Conservation (phyloP, 768 basidiomycete species). For the Naganishia antarctica region DNA sequence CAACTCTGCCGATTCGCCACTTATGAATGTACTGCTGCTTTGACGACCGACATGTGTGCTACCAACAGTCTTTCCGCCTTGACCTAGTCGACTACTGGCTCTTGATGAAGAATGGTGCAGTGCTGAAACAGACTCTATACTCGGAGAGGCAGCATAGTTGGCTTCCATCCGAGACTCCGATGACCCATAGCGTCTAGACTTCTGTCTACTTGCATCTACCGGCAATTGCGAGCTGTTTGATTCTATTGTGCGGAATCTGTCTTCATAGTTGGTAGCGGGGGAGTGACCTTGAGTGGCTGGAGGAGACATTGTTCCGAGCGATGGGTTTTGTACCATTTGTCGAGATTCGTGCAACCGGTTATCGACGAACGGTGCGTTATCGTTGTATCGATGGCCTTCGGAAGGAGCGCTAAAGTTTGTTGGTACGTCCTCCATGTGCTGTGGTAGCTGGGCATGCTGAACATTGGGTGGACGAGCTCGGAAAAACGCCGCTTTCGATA, state of each 20-base stretch:
- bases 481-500: conserved; percentile 47
- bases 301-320: conserved; percentile 20
- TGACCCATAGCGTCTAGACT: background rate
- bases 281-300: conserved; percentile 22
- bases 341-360: background rate
- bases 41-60: background rate
- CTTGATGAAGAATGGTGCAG: conserved; percentile 13
- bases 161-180: background rate
- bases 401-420: background rate
- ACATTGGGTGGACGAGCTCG: conserved; percentile 29
- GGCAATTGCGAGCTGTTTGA: background rate
- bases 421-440: background rate
- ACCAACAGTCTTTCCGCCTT: conserved; percentile 1
- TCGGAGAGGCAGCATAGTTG: background rate
- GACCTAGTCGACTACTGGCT: conserved; percentile 17
- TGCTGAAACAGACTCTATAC: background rate
- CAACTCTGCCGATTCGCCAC: conserved; percentile 61
- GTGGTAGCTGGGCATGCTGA: background rate
- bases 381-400: background rate
- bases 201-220: background rate
- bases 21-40: conserved; percentile 7
- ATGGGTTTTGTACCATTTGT: background rate
- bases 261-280: background rate
- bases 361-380: background rate
- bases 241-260: background rate